Percentiles rank a stretch among this genome's conserved stretches.
phyloP scores from a whole-genome alignment of 345 rosid genomes.

The Syzygium grande region DNA sequence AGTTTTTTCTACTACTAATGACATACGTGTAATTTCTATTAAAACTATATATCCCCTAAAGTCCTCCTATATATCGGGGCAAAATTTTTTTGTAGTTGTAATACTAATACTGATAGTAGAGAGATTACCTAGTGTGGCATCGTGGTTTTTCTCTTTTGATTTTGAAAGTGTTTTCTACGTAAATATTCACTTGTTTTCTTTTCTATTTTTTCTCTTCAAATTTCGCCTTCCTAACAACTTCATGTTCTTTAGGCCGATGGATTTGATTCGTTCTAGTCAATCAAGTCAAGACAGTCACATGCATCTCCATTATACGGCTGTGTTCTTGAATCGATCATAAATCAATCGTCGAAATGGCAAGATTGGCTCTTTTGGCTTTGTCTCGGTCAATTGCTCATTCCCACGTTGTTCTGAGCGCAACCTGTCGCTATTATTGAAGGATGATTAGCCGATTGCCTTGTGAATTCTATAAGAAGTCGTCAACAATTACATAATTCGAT shows the following conservation, averaged over 20 bases:
- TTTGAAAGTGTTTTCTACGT: too few relatives aligned
- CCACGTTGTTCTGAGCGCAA: background rate
- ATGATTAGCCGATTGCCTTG: background rate
- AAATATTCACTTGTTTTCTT: too few relatives aligned
- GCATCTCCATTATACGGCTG: background rate
- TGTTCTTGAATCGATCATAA: background rate
- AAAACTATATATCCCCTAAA: too few relatives aligned
- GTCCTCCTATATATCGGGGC: too few relatives aligned
- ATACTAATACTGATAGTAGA: too few relatives aligned
- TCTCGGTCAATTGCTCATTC: background rate
- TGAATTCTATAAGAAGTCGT: background rate
- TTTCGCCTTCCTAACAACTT: background rate
- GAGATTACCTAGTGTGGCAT: too few relatives aligned
- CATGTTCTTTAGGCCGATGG: background rate
- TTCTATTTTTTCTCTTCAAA: too few relatives aligned
- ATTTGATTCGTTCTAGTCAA: background rate
- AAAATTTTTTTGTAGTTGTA: too few relatives aligned
- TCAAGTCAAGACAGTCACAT: background rate
- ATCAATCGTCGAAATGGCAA: background rate
- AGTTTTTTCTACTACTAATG: too few relatives aligned
- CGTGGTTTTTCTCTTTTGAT: too few relatives aligned
- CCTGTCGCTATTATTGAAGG: background rate
- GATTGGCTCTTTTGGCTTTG: background rate
- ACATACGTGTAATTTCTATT: too few relatives aligned
- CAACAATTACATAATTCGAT: background rate